Percentiles rank a stretch among this genome's conserved stretches.
These are phyloP conservation scores for Ophidiomyces ophidiicola DNA, from an alignment of 2,329 filamentous ascomycete genomes.

Conservation along the genomic window DNA sequence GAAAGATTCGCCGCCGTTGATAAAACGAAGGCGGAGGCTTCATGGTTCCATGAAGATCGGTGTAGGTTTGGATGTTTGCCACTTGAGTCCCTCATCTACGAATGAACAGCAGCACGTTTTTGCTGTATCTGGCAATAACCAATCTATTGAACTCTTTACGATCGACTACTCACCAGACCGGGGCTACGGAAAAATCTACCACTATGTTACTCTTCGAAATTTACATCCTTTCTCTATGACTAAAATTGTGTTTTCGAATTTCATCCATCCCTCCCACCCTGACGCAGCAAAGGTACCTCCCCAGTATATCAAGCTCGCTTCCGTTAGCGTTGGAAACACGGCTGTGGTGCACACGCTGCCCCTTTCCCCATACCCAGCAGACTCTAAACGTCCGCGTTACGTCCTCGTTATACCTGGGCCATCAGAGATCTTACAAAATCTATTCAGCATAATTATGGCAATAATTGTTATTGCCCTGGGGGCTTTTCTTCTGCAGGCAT, in stretches of 20 bases:
- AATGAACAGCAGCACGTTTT: constrained; percentile 65
- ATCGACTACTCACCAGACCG: constrained; percentile 50
- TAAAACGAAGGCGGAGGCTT: constrained; percentile 46
- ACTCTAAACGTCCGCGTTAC: constrained; percentile 50
- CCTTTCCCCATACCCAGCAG: constrained; percentile 38
- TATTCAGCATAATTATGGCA: constrained; percentile 45
- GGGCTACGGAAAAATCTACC: constrained; percentile 37
- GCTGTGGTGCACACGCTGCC: constrained; percentile 70
- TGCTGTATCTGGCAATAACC: constrained; percentile 68
- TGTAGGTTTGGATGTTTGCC: constrained; percentile 63
- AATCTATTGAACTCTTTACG: constrained; percentile 65
- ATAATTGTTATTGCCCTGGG: constrained; percentile 51
- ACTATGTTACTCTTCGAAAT: constrained; percentile 41
- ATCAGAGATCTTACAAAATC: constrained; percentile 41
- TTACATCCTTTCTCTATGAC: constrained; percentile 50
- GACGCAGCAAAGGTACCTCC: constrained; percentile 38
- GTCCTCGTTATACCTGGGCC: constrained; percentile 51
- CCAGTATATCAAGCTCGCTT: constrained; percentile 63
- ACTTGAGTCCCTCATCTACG: constrained; percentile 47
- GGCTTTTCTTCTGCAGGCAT: constrained; percentile 49
- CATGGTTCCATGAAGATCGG: constrained; percentile 59
- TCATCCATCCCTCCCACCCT: constrained; percentile 40
- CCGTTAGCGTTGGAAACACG: constrained; percentile 67
- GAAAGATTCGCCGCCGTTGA: constrained; percentile 29
- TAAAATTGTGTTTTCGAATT: constrained; percentile 40